Conservation (phyloP, 805 yeast genomes). For the Yueomyces sp. region DNA sequence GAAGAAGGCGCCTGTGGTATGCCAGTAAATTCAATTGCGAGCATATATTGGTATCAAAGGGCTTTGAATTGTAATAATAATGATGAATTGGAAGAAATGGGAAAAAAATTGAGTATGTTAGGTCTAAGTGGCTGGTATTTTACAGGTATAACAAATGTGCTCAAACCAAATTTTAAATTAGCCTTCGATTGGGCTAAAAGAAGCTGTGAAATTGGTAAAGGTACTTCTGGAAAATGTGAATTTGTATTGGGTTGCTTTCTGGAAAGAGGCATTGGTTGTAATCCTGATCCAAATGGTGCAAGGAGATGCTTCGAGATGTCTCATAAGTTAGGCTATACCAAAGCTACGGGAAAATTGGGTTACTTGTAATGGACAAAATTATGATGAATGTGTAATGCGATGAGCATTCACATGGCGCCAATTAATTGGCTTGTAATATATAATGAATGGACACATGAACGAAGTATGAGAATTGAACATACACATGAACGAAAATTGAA, state of each 20-base stretch:
- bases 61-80: neutral
- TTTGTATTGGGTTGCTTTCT: constrained; percentile 57
- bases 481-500: no score
- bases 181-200: constrained; percentile 55
- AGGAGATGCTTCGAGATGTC: constrained; percentile 42
- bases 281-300: constrained; percentile 31
- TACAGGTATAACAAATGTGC: constrained; percentile 46
- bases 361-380: no score
- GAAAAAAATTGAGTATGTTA: constrained; percentile 27
- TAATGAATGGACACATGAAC: no score
- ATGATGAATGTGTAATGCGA: no score
- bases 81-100: neutral
- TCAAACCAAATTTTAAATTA: constrained; percentile 44
- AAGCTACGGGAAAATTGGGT: constrained; percentile 28
- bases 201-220: constrained; percentile 36
- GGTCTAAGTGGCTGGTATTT: constrained; percentile 69
- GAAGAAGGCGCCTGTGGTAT: constrained; percentile 53
- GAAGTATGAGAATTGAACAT: no score
- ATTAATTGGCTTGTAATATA: no score
- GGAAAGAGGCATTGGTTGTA: constrained; percentile 52
- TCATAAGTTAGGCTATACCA: constrained; percentile 46
- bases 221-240: constrained; percentile 48
- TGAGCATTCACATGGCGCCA: no score
- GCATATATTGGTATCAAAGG: constrained; percentile 43
- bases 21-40: constrained; percentile 38